Conservation (phyloP, 108 stramenopile genomes). For the Cyclotella choctawhatcheeana region DNA sequence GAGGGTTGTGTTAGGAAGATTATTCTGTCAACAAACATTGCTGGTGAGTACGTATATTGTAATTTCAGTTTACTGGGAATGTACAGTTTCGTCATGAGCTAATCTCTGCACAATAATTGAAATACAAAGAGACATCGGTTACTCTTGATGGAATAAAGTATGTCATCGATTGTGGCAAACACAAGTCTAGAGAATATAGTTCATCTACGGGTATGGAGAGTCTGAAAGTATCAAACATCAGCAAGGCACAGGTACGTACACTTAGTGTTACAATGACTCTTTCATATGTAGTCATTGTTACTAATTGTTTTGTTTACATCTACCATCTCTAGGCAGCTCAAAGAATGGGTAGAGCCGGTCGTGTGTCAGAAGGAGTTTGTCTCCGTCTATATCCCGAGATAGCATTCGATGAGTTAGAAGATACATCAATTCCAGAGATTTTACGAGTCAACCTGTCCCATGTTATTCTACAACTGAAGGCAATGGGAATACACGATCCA, state of each 20-base stretch:
- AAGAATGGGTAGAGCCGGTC: conserved; percentile 83
- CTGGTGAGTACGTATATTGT: conserved; percentile 28
- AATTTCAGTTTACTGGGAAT: not conserved
- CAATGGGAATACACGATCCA: conserved; percentile 92
- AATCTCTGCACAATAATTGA: too few relatives aligned
- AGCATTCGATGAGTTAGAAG: conserved; percentile 65
- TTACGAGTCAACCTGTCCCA: conserved; percentile 71
- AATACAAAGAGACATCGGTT: conserved; percentile 92
- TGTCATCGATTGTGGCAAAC: conserved; percentile 95
- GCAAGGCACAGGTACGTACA: conserved; percentile 61
- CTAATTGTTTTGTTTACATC: not conserved
- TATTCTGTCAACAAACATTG: conserved; percentile 96
- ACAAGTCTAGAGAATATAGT: conserved; percentile 75
- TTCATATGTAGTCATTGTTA: not conserved
- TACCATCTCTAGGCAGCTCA: conserved; percentile 57
- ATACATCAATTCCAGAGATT: conserved; percentile 88
- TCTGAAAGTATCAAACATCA: conserved; percentile 67
- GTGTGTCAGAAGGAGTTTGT: conserved; percentile 74
- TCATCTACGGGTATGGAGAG: conserved; percentile 88
- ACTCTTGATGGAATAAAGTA: conserved; percentile 93
- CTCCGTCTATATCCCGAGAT: conserved; percentile 83
- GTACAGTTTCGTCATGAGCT: too few relatives aligned
- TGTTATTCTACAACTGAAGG: conserved; percentile 91
- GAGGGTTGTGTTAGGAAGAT: conserved; percentile 80
- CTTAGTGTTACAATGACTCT: not conserved